These are phyloP conservation scores for Ustilago cynodontis DNA, from an alignment of 1,284 basidiomycete genomes.

Conservation along the genomic window DNA sequence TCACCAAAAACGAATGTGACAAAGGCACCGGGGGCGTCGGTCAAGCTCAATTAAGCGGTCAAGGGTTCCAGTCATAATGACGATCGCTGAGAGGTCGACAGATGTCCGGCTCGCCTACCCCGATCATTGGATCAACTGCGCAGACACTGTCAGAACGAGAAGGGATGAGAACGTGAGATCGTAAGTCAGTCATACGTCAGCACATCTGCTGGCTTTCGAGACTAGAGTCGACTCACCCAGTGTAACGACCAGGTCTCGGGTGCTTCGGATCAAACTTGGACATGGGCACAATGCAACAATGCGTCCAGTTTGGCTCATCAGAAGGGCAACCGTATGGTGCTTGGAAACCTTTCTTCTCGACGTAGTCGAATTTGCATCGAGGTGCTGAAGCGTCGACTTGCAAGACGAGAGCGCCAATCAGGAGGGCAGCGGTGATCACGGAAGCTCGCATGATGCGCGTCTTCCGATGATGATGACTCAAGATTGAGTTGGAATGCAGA, in stretches of 20 bases:
- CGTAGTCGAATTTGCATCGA: conserved; percentile 20
- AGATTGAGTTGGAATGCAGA: not conserved
- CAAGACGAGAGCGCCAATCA: conserved; percentile 1
- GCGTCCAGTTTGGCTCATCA: conserved; percentile 8
- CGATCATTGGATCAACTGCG: conserved; percentile 20
- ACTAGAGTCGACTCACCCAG: not conserved
- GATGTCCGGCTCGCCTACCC: conserved; percentile 9
- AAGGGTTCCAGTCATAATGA: not conserved
- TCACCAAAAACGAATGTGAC: not conserved
- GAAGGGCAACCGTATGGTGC: conserved; percentile 10
- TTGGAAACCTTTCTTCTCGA: not conserved
- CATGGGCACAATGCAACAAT: conserved; percentile 21
- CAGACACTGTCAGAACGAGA: conserved; percentile 16
- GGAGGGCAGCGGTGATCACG: not conserved
- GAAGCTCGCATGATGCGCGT: conserved; percentile 18
- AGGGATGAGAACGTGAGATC: not conserved
- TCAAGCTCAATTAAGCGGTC: not conserved
- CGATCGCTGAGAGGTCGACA: conserved; percentile 7
- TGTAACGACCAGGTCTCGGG: not conserved
- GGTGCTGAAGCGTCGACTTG: conserved; percentile 25
- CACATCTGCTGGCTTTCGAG: too few species aligned
- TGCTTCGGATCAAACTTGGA: not conserved
- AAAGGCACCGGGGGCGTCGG: not conserved
- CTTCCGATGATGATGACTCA: conserved; percentile 6
- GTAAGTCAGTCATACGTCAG: not conserved